A percentile compares a stretch with the other conserved stretches of the same genome.
Evolutionary conservation across 148 eudicot genomes (phyloP).

Genomic region (Amaranthus palmeri): DNA sequence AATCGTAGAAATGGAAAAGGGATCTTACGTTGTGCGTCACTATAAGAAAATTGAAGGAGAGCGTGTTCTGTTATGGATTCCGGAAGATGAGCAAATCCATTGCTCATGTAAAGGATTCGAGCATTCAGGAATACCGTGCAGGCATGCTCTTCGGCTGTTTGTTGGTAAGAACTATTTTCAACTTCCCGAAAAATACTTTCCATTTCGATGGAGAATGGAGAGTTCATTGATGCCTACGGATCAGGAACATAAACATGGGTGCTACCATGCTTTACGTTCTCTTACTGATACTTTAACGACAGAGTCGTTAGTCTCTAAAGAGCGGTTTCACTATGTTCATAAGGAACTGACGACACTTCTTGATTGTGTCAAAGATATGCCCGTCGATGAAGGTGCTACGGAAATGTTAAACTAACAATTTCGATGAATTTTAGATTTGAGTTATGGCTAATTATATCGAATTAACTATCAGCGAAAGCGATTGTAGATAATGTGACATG

Average conservation of each 20-base stretch:
- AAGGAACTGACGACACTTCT: conserved; percentile 43
- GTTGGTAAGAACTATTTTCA: conserved; percentile 59
- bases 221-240: conserved; percentile 37
- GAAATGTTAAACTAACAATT: conserved; percentile 27
- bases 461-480: not conserved
- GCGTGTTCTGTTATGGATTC: conserved; percentile 52
- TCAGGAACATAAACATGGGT: conserved; percentile 34
- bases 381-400: conserved; percentile 27
- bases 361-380: conserved; percentile 42
- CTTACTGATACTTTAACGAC: conserved; percentile 37
- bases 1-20: conserved; percentile 47
- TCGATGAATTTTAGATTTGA: conserved; percentile 22
- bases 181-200: conserved; percentile 55
- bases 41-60: conserved; percentile 60
- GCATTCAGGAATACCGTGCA: conserved; percentile 57
- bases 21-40: conserved; percentile 54
- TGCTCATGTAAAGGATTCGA: conserved; percentile 72
- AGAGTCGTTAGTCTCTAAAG: conserved; percentile 49
- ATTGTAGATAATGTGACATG: not conserved
- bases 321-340: conserved; percentile 41
- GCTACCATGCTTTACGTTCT: conserved; percentile 42
- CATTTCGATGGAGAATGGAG: conserved; percentile 52
- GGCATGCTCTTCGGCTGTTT: conserved; percentile 58
- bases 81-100: conserved; percentile 57
- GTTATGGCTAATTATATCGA: not conserved